phyloP scores from a whole-genome alignment of 192 early-diverging fungal species.

The Pilaira anomala region DNA sequence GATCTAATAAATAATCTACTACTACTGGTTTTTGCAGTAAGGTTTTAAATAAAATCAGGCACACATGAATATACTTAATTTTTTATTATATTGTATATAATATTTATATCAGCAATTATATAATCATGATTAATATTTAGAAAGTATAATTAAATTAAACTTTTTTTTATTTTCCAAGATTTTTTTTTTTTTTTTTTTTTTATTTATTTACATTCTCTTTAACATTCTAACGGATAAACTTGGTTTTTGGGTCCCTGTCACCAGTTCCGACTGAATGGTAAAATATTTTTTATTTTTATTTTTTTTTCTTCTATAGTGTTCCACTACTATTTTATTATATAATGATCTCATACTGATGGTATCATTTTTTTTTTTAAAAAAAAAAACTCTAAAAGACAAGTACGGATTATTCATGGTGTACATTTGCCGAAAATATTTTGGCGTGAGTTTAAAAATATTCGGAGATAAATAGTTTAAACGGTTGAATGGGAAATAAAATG shows the following conservation, averaged over 20 bases:
- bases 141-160: no score
- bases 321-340: background rate
- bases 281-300: no score
- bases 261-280: constrained; percentile 37
- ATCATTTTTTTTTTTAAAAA: background rate
- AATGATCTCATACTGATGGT: constrained; percentile 1
- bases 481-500: constrained; percentile 6
- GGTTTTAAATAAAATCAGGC: no score
- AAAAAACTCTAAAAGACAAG: constrained; percentile 8
- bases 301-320: background rate
- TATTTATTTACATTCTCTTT: background rate
- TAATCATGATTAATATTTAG: no score
- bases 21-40: no score
- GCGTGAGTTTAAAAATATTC: constrained; percentile 20
- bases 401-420: constrained; percentile 31
- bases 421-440: constrained; percentile 38
- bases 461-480: constrained; percentile 3
- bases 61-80: no score
- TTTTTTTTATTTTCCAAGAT: background rate
- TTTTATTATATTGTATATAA: no score
- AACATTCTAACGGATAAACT: background rate
- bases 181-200: background rate
- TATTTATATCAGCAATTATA: no score
- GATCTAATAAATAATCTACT: no score
- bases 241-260: constrained; percentile 35